phyloP scores from a whole-genome alignment of 129 eudicot genomes.

The Sambucus nigra region DNA sequence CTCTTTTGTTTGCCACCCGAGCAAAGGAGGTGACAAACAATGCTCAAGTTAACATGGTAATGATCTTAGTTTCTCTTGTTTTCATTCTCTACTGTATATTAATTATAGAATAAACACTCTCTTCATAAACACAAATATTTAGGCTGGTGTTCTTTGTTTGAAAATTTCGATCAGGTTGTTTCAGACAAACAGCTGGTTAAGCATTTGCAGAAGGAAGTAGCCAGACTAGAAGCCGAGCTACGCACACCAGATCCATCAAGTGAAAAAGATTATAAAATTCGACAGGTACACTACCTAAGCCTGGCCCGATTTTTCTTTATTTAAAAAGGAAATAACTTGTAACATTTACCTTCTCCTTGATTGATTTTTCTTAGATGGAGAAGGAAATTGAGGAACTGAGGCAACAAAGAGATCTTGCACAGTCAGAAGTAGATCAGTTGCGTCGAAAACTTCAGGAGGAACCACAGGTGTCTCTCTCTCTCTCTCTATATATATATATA shows the following conservation, averaged over 20 bases:
- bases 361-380: slow-evolving; percentile 57
- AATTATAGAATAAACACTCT: neutral
- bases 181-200: slow-evolving; percentile 88
- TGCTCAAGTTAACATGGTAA: slow-evolving; percentile 98
- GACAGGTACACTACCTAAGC: slow-evolving; percentile 37
- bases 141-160: neutral
- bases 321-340: slow-evolving; percentile 1
- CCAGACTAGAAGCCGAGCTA: slow-evolving; percentile 80
- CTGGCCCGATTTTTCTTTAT: neutral
- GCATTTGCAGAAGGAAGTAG: slow-evolving; percentile 96
- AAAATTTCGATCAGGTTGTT: slow-evolving; percentile 49
- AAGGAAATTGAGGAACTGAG: slow-evolving; percentile 85
- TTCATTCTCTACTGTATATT: too few species aligned
- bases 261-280: slow-evolving; percentile 72
- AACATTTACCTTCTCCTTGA: neutral
- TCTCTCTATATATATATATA: neutral
- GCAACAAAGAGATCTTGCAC: slow-evolving; percentile 85
- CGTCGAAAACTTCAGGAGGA: slow-evolving; percentile 72
- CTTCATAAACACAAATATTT: neutral
- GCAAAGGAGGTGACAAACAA: slow-evolving; percentile 98
- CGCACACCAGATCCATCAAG: slow-evolving; percentile 78
- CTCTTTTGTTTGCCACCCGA: slow-evolving; percentile 86
- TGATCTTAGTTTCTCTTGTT: neutral
- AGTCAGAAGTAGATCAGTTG: slow-evolving; percentile 67
- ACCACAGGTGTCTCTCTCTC: slow-evolving; percentile 29